A percentile compares a stretch with the other conserved stretches of the same genome.
phyloP scores from a whole-genome alignment of 177 flowering plant species.

The Vitis hybrid region DNA sequence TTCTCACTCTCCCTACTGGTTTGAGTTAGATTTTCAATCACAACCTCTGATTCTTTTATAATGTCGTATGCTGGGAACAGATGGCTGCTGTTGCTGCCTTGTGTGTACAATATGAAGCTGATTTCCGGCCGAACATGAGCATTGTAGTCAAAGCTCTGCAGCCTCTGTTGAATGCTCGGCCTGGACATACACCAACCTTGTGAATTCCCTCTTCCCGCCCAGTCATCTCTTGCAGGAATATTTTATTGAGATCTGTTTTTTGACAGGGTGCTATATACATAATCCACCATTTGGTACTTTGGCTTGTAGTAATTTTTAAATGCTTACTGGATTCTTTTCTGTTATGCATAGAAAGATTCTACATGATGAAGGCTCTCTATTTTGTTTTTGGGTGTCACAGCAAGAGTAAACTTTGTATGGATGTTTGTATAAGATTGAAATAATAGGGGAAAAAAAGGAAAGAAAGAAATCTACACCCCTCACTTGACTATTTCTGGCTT shows the following conservation, averaged over 20 bases:
- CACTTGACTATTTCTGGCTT: too few species aligned
- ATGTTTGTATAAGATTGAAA: too few species aligned
- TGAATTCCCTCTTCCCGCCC: constrained; percentile 23
- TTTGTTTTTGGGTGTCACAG: too few species aligned
- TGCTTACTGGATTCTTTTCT: background rate
- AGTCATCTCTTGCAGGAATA: background rate
- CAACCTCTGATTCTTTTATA: background rate
- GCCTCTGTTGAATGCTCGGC: constrained; percentile 55
- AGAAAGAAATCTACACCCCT: too few species aligned
- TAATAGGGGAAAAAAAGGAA: too few species aligned
- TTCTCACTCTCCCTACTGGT: background rate
- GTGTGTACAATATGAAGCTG: constrained; percentile 74
- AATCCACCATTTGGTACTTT: background rate
- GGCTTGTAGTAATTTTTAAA: background rate
- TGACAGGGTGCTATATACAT: constrained; percentile 14
- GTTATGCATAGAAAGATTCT: background rate
- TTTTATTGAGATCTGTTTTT: constrained; percentile 5
- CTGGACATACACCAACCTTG: constrained; percentile 32
- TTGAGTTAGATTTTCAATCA: background rate
- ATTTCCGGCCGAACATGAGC: constrained; percentile 82
- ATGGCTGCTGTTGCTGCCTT: constrained; percentile 79
- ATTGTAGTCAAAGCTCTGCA: constrained; percentile 82
- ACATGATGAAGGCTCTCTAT: background rate
- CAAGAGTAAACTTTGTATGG: too few species aligned
- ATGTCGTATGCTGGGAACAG: constrained; percentile 30